Base-by-base conservation (phyloP, 2,329 filamentous ascomycete species). In the Zasmidium cellare region DNA sequence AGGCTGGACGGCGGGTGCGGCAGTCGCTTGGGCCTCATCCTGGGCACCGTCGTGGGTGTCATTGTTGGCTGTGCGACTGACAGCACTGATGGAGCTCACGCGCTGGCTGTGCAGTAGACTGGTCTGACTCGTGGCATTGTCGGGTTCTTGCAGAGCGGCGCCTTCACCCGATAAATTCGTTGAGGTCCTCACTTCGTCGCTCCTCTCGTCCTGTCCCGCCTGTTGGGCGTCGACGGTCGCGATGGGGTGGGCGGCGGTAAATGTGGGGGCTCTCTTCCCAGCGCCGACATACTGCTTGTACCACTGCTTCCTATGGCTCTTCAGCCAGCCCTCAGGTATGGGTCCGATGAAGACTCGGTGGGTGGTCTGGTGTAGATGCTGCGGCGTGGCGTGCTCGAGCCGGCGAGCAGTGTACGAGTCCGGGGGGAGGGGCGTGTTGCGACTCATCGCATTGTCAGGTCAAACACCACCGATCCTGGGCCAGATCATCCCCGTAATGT, bases 291-390 rank as follows among this genome's bases (percentile, higher is more conserved):
- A 77, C 65, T 77, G 74, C 64, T 76, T 82, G 72, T 86, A 87
- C 85, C 85, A 87, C 57, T 83, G 80, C 65, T 84, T 85, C 53
- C 84, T 78, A 69, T 87, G 82, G 59, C 80, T 83, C 65, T 82
- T 83, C 54, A 87, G 77, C 85, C 85, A 88, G 56, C 83, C 84
- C 65, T 84, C 82, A 46, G 85, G 85, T 35, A 87, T 84, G 35
- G 85, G 85, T 0, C 85, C 85, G 58, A 88, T 85, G 72, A 88
- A 88, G 72, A 82, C 82, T 55, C 85, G 82, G 55, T 82, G 79
- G 52, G 79, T 83, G 6, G 85, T 87, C 64, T 85, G 74, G 72
- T 87, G 80, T 44, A 88, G 73, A 67, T 88, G 85, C 58, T 83
- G 79, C 22, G 84, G 79, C 46, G 82, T 84, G 50, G 84, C 82